Evolutionary conservation across 1,284 basidiomycete genomes (phyloP), one percentile per base, ranked within the genome.

Genomic region (Puccinia polysora): DNA sequence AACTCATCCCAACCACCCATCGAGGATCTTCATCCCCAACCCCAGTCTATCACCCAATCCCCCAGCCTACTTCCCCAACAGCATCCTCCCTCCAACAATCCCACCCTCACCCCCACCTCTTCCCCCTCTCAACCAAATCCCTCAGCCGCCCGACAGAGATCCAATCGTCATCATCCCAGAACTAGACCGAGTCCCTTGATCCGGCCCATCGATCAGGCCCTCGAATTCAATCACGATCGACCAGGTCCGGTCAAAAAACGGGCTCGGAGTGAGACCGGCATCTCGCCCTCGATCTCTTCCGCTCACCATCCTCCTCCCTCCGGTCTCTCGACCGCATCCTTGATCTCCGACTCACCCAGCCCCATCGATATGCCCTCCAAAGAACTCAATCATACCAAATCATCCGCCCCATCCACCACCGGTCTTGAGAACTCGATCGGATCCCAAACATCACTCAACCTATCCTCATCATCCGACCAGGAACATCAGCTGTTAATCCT

Each of bases 261-360:
- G 73, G 65, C 74, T 64, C 70, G 73, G 64, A 69, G 64, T 36
- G 53, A 76, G n/a, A 75, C 75, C 87, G 65, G 68, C 67, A 60
- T 52, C 10, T 65, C 73, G 56, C 64, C 65, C 65, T 55, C 52
- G 40, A 74, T 30, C 68, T 64, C 53, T 74, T 47, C 47, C 20
- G 59, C n/a, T n/a, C n/a, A n/a, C n/a, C n/a, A n/a, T n/a, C 20
- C n/a, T n/a, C n/a, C n/a, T n/a, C n/a, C n/a, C n/a, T n/a, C n/a
- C n/a, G n/a, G 30, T 40, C 36, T 53, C 23, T 34, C 45, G 23
- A 49, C n/a, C n/a, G 36, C 53, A 32, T 52, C 32, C 74, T 65
- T 15, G 45, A 43, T 69, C 49, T 34, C 74, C 53, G 84, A 88
- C 77, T 88, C 87, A 0, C 89, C 90, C 0, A 90, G 88, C 1